Evolutionary conservation across 768 basidiomycete genomes (phyloP).

Genomic region (Mycena amicta): DNA sequence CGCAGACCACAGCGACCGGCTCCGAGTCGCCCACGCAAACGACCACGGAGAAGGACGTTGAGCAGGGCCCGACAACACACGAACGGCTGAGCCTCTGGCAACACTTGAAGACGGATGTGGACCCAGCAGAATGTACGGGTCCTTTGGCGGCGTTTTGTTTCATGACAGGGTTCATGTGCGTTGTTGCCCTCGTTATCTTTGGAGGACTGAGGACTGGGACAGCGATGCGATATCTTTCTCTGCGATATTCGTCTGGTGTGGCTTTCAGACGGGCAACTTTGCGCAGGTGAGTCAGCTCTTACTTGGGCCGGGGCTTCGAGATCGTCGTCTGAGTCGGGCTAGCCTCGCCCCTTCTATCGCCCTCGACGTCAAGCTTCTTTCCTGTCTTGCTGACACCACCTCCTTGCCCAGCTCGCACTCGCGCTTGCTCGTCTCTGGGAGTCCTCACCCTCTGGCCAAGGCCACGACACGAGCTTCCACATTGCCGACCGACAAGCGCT

Average conservation of each 20-base stretch:
- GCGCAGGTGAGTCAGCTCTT: constrained; percentile 50
- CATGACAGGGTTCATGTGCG: constrained; percentile 81
- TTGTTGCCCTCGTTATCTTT: too few relatives aligned
- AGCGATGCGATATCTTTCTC: constrained; percentile 78
- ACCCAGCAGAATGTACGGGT: constrained; percentile 49
- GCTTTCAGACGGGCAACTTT: constrained; percentile 82
- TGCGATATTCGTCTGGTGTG: constrained; percentile 83
- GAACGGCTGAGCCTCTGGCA: constrained; percentile 34
- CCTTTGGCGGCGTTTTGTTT: constrained; percentile 71
- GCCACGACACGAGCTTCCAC: constrained; percentile 65
- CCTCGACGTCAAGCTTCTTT: constrained; percentile 1
- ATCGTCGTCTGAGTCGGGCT: constrained; percentile 4
- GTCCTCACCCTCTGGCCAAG: constrained; percentile 38
- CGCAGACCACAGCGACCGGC: too few relatives aligned
- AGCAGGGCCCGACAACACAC: background rate
- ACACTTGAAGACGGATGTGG: constrained; percentile 50
- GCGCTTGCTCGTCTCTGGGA: constrained; percentile 83
- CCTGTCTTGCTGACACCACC: background rate
- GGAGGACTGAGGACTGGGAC: too few relatives aligned
- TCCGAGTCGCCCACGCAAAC: too few relatives aligned
- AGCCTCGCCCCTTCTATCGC: too few relatives aligned
- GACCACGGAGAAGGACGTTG: background rate
- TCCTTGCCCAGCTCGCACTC: constrained; percentile 59
- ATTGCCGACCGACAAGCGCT: constrained; percentile 83
- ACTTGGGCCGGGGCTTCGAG: background rate